A percentile compares a stretch with the other conserved stretches of the same genome.
Evolutionary conservation across 2,329 filamentous ascomycete genomes (phyloP).

Genomic region (Torrubiellomyces zombiae): DNA sequence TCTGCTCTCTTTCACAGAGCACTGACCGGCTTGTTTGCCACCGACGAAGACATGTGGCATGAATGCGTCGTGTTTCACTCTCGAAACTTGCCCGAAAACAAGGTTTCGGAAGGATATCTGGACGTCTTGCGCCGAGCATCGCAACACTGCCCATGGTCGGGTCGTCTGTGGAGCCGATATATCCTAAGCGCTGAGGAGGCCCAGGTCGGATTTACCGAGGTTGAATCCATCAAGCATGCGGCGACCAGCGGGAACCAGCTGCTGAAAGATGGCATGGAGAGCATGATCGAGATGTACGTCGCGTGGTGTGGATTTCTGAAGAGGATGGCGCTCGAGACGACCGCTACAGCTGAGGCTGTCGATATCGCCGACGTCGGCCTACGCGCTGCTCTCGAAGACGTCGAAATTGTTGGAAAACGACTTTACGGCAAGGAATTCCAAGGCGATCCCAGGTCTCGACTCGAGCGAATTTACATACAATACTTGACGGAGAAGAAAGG

Average conservation of each 20-base stretch:
- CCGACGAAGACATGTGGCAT: constrained; percentile 63
- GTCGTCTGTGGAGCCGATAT: constrained; percentile 77
- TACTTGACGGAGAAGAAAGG: constrained; percentile 76
- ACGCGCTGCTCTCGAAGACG: constrained; percentile 68
- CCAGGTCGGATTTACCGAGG: constrained; percentile 56
- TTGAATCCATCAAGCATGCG: constrained; percentile 80
- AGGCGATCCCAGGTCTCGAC: constrained; percentile 75
- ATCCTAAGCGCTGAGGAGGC: constrained; percentile 73
- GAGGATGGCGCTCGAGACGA: constrained; percentile 60
- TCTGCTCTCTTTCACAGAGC: constrained; percentile 65
- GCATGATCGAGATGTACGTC: constrained; percentile 78
- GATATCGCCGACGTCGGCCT: constrained; percentile 87
- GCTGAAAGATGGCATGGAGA: constrained; percentile 71
- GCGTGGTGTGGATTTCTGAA: constrained; percentile 93
- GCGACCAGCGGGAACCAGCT: constrained; percentile 76
- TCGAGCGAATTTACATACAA: constrained; percentile 85
- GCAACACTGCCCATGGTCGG: constrained; percentile 85
- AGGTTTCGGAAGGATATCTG: constrained; percentile 32
- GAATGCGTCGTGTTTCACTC: constrained; percentile 65
- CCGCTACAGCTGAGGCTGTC: constrained; percentile 62
- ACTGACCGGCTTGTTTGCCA: constrained; percentile 50
- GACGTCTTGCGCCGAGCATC: constrained; percentile 68
- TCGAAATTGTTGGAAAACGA: constrained; percentile 60
- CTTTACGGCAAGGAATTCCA: constrained; percentile 60
- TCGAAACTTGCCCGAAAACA: constrained; percentile 22